phyloP scores from a whole-genome alignment of 306 rosid genomes.

The Prunus armeniaca region DNA sequence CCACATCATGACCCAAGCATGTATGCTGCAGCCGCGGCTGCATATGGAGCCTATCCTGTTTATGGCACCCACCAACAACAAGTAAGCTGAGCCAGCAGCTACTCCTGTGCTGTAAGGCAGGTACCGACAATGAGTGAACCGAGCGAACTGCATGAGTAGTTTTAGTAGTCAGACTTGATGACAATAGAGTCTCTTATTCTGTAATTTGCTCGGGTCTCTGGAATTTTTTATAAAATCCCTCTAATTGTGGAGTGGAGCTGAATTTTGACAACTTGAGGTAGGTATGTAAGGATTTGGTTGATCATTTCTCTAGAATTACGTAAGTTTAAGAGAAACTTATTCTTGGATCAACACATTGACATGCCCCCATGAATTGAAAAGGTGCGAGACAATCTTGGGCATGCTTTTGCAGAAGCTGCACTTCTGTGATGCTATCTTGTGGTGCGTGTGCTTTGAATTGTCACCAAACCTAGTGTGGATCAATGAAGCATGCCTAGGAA shows the following conservation, averaged over 20 bases:
- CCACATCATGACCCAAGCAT: constrained; percentile 81
- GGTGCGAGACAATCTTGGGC: not conserved
- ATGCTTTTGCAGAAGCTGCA: not conserved
- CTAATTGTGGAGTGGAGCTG: constrained; percentile 75
- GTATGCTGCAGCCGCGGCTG: constrained; percentile 52
- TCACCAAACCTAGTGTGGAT: not conserved
- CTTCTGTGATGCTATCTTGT: not conserved
- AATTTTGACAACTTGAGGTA: constrained; percentile 72
- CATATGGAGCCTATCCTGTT: constrained; percentile 84
- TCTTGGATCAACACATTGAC: constrained; percentile 7
- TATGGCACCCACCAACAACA: constrained; percentile 92
- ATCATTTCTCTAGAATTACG: constrained; percentile 45
- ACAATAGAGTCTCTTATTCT: constrained; percentile 27
- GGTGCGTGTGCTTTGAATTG: not conserved
- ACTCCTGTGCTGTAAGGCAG: not conserved
- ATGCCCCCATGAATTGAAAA: not conserved
- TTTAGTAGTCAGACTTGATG: constrained; percentile 27
- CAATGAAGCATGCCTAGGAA: no score
- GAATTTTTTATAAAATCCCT: constrained; percentile 57
- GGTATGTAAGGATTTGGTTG: constrained; percentile 57
- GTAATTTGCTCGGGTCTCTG: constrained; percentile 50
- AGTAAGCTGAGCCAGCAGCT: constrained; percentile 58
- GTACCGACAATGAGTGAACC: constrained; percentile 1
- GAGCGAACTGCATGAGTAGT: constrained; percentile 22
- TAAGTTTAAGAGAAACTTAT: constrained; percentile 37